These are phyloP conservation scores for Suillus tomentosus DNA, from an alignment of 768 basidiomycete genomes.

Conservation along the genomic window DNA sequence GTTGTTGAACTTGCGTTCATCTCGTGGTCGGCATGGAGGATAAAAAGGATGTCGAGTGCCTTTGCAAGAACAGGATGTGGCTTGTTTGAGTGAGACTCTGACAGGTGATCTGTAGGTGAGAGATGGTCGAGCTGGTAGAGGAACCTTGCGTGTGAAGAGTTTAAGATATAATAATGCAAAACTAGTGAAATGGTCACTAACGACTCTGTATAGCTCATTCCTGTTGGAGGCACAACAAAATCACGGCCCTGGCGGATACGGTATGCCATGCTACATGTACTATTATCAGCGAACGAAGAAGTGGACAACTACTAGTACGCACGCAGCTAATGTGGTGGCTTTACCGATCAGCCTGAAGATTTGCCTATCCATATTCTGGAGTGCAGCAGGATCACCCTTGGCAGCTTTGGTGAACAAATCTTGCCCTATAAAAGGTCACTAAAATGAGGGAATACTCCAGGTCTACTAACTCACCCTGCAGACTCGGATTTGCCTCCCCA, in stretches of 20 bases:
- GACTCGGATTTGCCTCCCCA: conserved; percentile 83
- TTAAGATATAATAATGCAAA: background rate
- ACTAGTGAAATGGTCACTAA: conserved; percentile 28
- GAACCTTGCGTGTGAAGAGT: conserved; percentile 50
- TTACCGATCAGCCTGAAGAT: conserved; percentile 89
- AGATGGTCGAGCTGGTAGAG: conserved; percentile 90
- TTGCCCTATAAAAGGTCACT: conserved; percentile 52
- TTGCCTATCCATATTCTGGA: conserved; percentile 88
- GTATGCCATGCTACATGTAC: conserved; percentile 75
- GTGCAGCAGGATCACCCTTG: conserved; percentile 61
- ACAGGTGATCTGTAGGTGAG: conserved; percentile 33
- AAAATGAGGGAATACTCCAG: background rate
- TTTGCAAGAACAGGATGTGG: conserved; percentile 87
- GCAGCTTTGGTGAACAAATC: conserved; percentile 74
- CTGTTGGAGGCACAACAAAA: conserved; percentile 82
- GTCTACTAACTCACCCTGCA: conserved; percentile 56
- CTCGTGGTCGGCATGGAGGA: conserved; percentile 90
- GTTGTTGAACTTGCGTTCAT: conserved; percentile 86
- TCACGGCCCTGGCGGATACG: conserved; percentile 88
- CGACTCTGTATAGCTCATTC: conserved; percentile 84
- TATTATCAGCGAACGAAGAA: background rate
- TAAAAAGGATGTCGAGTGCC: conserved; percentile 85
- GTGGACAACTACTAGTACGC: conserved; percentile 30
- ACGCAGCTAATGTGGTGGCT: conserved; percentile 86
- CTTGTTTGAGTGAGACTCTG: conserved; percentile 48